Percentiles rank a stretch among this genome's conserved stretches.
These are phyloP conservation scores for Podospora bellae-mahoneyi DNA, from an alignment of 495 filamentous ascomycete species.

Conservation along the genomic window DNA sequence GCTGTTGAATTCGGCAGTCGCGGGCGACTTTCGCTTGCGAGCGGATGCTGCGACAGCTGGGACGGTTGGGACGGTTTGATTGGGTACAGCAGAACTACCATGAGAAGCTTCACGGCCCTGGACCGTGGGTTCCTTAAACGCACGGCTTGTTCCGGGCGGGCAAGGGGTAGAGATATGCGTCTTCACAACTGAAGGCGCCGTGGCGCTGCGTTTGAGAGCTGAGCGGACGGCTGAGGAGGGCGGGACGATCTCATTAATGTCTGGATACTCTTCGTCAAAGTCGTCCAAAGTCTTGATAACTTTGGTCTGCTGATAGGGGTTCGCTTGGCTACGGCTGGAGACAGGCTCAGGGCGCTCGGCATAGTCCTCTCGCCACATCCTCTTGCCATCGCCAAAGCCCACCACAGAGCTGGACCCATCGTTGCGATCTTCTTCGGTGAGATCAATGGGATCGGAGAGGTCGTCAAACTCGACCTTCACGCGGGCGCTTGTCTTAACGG, in stretches of 20 bases:
- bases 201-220: conserved; percentile 13
- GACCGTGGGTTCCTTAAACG: not conserved
- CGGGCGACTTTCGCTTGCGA: conserved; percentile 24
- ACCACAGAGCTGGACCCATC: conserved; percentile 44
- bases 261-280: conserved; percentile 36
- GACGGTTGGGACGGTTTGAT: not conserved
- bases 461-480: conserved; percentile 30
- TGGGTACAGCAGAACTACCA: not conserved
- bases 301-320: conserved; percentile 1
- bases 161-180: not conserved
- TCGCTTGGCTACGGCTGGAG: conserved; percentile 59
- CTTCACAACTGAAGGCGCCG: not conserved
- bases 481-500: conserved; percentile 1
- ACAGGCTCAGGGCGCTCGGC: conserved; percentile 34
- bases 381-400: conserved; percentile 42
- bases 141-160: not conserved
- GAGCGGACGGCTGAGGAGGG: conserved; percentile 17
- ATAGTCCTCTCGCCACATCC: conserved; percentile 60
- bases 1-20: conserved; percentile 9
- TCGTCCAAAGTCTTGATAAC: conserved; percentile 2
- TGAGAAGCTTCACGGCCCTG: not conserved
- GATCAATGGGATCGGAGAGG: conserved; percentile 58
- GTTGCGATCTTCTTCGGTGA: conserved; percentile 58
- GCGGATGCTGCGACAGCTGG: conserved; percentile 8
- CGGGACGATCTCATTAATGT: conserved; percentile 38